Conservation (phyloP, 306 rosid genomes). For the Arachis hypogaea region DNA sequence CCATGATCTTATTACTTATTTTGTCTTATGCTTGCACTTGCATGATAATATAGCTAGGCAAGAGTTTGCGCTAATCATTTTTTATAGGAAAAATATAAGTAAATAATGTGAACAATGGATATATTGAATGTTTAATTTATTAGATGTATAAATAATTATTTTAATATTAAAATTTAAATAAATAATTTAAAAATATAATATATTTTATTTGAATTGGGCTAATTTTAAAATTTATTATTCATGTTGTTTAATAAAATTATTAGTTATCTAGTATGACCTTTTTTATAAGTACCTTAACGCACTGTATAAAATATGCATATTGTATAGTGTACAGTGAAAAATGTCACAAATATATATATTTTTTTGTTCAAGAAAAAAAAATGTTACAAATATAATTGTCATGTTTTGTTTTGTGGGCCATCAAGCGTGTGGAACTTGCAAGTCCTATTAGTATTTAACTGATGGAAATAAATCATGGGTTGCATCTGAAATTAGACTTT, state of each 20-base stretch:
- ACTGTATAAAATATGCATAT: not conserved
- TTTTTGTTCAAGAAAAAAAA: not conserved
- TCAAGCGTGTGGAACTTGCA: slow-evolving; percentile 19
- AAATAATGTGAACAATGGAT: too few relatives aligned
- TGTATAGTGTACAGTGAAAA: not conserved
- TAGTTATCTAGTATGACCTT: too few relatives aligned
- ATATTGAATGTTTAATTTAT: too few relatives aligned
- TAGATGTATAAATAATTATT: too few relatives aligned
- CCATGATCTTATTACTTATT: not conserved
- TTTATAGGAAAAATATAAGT: not conserved
- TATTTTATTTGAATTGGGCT: too few relatives aligned
- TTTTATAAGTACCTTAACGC: not conserved
- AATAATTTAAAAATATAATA: too few relatives aligned
- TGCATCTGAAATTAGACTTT: slow-evolving; percentile 29
- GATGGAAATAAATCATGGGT: not conserved
- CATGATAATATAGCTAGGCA: not conserved
- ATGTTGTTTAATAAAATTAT: too few relatives aligned
- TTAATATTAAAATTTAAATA: too few relatives aligned
- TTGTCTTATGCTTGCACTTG: not conserved
- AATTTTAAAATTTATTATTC: too few relatives aligned
- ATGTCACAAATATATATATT: not conserved
- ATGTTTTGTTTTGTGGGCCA: not conserved
- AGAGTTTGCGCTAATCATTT: not conserved
- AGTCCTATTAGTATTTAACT: not conserved
- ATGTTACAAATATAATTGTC: not conserved